Conservation (phyloP, 768 basidiomycete genomes). For the Sarcodon aspratus region DNA sequence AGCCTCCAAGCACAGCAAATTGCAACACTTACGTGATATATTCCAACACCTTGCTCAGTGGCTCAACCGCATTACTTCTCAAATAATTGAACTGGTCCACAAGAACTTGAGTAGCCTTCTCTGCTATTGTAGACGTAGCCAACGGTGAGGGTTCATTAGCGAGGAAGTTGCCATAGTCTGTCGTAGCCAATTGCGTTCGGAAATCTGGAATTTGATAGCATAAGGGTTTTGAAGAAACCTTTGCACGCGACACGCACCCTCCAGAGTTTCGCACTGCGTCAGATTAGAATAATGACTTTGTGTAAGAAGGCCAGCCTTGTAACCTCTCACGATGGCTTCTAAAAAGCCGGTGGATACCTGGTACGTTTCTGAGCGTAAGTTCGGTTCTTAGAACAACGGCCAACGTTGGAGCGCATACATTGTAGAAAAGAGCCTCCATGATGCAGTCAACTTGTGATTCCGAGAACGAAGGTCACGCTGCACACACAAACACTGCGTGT, state of each 20-base stretch:
- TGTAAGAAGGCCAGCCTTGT: constrained; percentile 85
- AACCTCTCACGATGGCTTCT: constrained; percentile 80
- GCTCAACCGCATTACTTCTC: constrained; percentile 82
- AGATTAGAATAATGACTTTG: constrained; percentile 88
- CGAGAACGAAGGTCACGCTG: neutral
- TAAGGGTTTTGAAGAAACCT: neutral
- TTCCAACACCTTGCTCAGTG: constrained; percentile 86
- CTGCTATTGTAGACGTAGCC: constrained; percentile 90
- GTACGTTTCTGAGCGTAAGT: constrained; percentile 12
- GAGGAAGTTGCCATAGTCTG: constrained; percentile 97
- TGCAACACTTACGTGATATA: constrained; percentile 80
- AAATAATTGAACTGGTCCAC: constrained; percentile 98
- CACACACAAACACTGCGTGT: too few species aligned
- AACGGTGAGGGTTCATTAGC: constrained; percentile 92
- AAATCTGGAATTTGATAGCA: constrained; percentile 50
- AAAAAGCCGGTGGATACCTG: constrained; percentile 69
- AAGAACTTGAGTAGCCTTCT: constrained; percentile 89
- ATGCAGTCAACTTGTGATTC: neutral
- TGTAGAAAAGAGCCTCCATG: constrained; percentile 89
- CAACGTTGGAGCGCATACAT: constrained; percentile 35
- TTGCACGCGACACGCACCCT: constrained; percentile 43
- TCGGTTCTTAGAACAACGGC: constrained; percentile 6
- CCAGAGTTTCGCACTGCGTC: constrained; percentile 94
- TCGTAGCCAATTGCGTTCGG: constrained; percentile 88
- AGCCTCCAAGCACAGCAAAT: neutral